Evolutionary conservation across 208 protist genomes (phyloP), one percentile per base, ranked within the genome.

Genomic region (Acanthamoeba sp.): DNA sequence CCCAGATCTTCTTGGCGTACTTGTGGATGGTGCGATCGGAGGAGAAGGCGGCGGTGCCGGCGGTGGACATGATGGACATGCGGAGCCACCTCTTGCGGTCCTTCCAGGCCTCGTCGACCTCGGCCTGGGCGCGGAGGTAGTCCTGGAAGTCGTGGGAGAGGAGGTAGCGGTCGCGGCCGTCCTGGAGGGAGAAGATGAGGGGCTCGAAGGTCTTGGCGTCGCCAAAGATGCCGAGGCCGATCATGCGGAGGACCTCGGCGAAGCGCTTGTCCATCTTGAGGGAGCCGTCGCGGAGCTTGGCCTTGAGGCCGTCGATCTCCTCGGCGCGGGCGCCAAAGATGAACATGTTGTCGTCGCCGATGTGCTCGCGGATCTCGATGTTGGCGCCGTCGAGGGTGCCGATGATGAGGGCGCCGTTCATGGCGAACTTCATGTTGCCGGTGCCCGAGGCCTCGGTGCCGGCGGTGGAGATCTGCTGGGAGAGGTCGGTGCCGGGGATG

Each of bases 311-410:
- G 10, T 73, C 64, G n/a, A 98, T 95, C 34, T 98, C 90, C n/a
- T 95, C 59, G 36, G 96, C 76, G 29, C 32, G 34, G 20, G 96
- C 93, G 71, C 98, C 97, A 87, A 98, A 98, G 48, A 98, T 97
- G 93, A 98, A 98, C n/a, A 98, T 96, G 88, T 98, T 98, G 16
- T 98, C 97, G 5, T 97, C 76, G 32, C 97, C 97, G 38, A 98
- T 96, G 27, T 97, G 91, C 62, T 98, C 97, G 45, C 45, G 14
- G 55, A 99, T 98, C 94, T 99, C 98, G 40, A 99, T 97, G 93
- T 98, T 98, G 80, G 98, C 98, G 48, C 98, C 98, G 94, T 99
- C 98, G 12, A 96, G 36, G n/a, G 98, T 99, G 82, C 98, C 98
- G 36, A 98, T 94, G 59, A 98, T 97, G 6, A 98, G 22, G 27